Percentiles rank a stretch among this genome's conserved stretches.
Conservation (phyloP, 495 filamentous ascomycete genomes). For the Clavariopsis aquatica region DNA sequence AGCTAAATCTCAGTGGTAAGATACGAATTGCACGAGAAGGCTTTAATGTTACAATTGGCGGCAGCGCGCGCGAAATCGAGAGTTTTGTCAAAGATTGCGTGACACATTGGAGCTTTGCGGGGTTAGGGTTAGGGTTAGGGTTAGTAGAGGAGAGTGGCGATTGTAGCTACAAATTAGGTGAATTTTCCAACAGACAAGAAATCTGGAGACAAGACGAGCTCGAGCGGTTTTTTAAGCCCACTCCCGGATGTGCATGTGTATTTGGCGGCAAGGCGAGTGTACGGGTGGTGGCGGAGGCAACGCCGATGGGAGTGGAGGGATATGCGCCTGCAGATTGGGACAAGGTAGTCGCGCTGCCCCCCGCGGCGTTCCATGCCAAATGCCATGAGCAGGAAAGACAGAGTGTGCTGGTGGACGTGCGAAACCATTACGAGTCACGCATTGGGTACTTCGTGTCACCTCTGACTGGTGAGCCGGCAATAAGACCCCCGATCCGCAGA, state of each 20-base stretch:
- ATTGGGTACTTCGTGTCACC: conserved; percentile 3
- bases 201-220: background rate
- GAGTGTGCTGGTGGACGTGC: background rate
- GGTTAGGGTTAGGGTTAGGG: background rate
- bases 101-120: background rate
- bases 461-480: background rate
- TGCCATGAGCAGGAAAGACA: background rate
- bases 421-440: conserved; percentile 4
- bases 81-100: background rate
- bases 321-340: conserved; percentile 1
- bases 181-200: too few species aligned
- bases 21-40: background rate
- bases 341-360: background rate
- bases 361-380: background rate
- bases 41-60: conserved; percentile 3
- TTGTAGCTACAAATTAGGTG: too few species aligned
- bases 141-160: too few species aligned
- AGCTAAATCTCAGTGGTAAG: background rate
- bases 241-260: background rate
- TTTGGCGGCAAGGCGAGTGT: background rate
- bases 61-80: background rate
- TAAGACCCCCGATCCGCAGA: background rate
- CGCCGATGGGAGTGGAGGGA: background rate
- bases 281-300: background rate
- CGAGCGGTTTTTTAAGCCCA: background rate